Percentiles rank a stretch among this genome's conserved stretches.
Conservation (phyloP, 2,329 filamentous ascomycete genomes). For the Verticillium klebahnii region DNA sequence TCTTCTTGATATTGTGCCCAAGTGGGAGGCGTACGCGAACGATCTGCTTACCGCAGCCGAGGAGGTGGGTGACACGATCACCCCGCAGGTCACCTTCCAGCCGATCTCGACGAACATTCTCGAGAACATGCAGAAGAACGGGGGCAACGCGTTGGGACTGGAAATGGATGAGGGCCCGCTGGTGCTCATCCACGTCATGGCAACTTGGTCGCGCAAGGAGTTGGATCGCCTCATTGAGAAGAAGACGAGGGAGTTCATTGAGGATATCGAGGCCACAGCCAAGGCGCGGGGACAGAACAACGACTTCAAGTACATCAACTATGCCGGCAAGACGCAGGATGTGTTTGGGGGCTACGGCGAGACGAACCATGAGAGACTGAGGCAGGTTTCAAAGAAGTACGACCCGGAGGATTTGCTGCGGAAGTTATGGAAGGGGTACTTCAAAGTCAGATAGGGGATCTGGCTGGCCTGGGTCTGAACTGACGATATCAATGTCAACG, state of each 20-base stretch:
- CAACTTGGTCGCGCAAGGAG: conserved; percentile 16
- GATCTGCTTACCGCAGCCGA: conserved; percentile 10
- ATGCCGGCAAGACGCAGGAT: conserved; percentile 30
- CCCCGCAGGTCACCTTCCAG: conserved; percentile 28
- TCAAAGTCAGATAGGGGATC: conserved; percentile 10
- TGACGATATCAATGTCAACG: too few species aligned
- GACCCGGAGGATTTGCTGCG: conserved; percentile 22
- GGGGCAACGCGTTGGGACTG: conserved; percentile 37
- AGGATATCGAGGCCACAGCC: conserved; percentile 19
- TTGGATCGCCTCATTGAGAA: conserved; percentile 24
- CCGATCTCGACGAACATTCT: conserved; percentile 30
- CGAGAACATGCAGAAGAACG: conserved; percentile 25
- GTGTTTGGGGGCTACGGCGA: conserved; percentile 32
- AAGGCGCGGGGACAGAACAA: conserved; percentile 21
- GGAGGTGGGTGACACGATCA: conserved; percentile 3
- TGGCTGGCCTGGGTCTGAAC: too few species aligned
- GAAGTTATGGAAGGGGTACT: conserved; percentile 17
- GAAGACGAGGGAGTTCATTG: conserved; percentile 14
- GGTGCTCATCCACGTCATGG: conserved; percentile 23
- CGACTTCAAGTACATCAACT: conserved; percentile 28
- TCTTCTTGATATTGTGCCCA: conserved; percentile 19
- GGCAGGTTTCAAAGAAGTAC: conserved; percentile 16
- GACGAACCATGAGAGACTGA: conserved; percentile 23
- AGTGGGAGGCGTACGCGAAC: conserved; percentile 16
- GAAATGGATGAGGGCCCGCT: conserved; percentile 26